Conservation (phyloP, 108 stramenopile species). For the Discostella stelligeroides region DNA sequence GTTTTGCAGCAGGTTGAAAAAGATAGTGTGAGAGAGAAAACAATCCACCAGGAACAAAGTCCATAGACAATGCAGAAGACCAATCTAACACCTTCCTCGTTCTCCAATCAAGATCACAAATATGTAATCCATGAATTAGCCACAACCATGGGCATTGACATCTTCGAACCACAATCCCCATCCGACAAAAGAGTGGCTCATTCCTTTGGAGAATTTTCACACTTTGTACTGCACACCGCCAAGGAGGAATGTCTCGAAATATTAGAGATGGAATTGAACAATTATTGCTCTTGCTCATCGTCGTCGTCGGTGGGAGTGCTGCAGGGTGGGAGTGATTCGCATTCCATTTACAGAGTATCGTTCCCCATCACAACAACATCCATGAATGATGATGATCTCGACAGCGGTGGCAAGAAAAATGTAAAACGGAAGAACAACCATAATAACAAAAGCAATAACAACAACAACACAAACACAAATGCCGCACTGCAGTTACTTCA, state of each 20-base stretch:
- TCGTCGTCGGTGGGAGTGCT: constrained; percentile 48
- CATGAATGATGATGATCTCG: not conserved
- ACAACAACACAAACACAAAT: constrained; percentile 23
- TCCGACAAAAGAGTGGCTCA: constrained; percentile 49
- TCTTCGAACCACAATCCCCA: constrained; percentile 44
- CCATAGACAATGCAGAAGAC: not conserved
- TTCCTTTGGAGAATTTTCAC: constrained; percentile 51
- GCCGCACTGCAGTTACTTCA: constrained; percentile 36
- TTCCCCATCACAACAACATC: constrained; percentile 7
- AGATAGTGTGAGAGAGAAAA: no score
- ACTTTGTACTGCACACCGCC: constrained; percentile 53
- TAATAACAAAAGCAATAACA: constrained; percentile 3
- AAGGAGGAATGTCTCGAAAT: constrained; percentile 44
- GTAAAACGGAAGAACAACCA: constrained; percentile 19
- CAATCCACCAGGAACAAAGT: no score
- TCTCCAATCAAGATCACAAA: constrained; percentile 13
- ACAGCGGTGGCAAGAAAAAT: not conserved
- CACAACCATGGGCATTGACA: constrained; percentile 42
- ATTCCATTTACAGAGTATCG: constrained; percentile 61
- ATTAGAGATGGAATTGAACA: constrained; percentile 24
- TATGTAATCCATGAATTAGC: constrained; percentile 16
- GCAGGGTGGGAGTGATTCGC: constrained; percentile 58
- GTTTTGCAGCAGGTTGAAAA: no score
- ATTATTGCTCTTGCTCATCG: constrained; percentile 30
- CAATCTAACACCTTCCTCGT: constrained; percentile 7